Evolutionary conservation across 2,329 filamentous ascomycete genomes (phyloP).

Genomic region (Lasiodiplodia hormozganensis): DNA sequence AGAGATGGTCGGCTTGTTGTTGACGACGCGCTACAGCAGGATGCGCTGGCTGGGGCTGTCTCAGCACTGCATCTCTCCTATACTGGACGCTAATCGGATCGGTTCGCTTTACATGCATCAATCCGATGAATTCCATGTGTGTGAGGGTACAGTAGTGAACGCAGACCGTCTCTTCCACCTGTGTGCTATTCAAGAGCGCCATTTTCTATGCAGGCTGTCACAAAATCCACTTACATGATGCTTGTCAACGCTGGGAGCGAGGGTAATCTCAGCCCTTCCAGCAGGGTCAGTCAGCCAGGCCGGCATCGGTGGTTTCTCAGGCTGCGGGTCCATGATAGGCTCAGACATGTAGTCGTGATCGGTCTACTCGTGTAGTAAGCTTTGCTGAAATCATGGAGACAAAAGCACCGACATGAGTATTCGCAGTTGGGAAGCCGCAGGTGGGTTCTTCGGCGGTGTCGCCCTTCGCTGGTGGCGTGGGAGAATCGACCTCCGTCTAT

Average conservation of each 20-base stretch:
- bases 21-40: background rate
- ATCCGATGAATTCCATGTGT: background rate
- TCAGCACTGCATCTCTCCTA: background rate
- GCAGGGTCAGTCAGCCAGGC: slow-evolving; percentile 6
- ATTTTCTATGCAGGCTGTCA: background rate
- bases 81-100: background rate
- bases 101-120: background rate
- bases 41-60: background rate
- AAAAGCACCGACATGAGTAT: background rate
- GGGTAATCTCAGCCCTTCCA: background rate
- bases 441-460: background rate
- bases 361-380: background rate
- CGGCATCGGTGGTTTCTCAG: background rate
- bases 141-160: background rate
- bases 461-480: background rate
- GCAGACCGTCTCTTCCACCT: background rate
- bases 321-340: too few species aligned
- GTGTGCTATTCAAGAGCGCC: background rate
- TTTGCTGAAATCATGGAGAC: background rate
- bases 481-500: background rate
- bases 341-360: background rate
- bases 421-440: background rate
- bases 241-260: background rate
- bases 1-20: background rate
- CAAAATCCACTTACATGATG: background rate